phyloP scores from a whole-genome alignment of 1,284 basidiomycete species.

The Ceratobasidium sp. region DNA sequence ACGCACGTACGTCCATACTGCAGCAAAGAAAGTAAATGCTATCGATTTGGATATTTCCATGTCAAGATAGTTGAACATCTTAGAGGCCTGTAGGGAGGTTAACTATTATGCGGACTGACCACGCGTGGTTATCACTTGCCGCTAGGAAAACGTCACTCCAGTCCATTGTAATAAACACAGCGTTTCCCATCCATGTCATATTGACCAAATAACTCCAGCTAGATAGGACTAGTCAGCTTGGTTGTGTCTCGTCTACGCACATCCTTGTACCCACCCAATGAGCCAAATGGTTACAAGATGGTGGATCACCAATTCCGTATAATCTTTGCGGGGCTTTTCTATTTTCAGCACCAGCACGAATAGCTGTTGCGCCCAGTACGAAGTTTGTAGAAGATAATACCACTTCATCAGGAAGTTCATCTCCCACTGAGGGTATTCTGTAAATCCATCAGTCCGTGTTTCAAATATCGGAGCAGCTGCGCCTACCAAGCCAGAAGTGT shows the following conservation, averaged over 20 bases:
- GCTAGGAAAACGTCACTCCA: conserved; percentile 90
- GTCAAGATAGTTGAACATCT: conserved; percentile 87
- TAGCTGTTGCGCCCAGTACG: conserved; percentile 96
- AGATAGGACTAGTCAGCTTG: conserved; percentile 39
- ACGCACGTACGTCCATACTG: conserved; percentile 80
- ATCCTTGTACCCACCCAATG: conserved; percentile 69
- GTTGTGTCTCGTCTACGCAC: neutral
- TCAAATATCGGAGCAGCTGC: neutral
- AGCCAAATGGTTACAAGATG: conserved; percentile 97
- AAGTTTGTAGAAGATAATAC: conserved; percentile 90
- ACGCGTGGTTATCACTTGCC: conserved; percentile 59
- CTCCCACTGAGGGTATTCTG: conserved; percentile 88
- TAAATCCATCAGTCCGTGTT: neutral
- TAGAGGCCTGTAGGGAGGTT: conserved; percentile 68
- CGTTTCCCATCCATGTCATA: conserved; percentile 83
- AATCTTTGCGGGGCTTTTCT: conserved; percentile 96
- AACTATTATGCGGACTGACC: conserved; percentile 10
- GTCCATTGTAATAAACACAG: conserved; percentile 97
- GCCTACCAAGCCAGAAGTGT: conserved; percentile 80
- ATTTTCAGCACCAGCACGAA: conserved; percentile 85
- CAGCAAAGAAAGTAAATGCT: conserved; percentile 75
- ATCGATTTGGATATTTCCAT: conserved; percentile 70
- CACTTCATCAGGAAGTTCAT: conserved; percentile 88
- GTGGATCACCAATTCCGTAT: conserved; percentile 83
- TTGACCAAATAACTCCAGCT: conserved; percentile 91